A percentile compares a stretch with the other conserved stretches of the same genome.
These are phyloP conservation scores for Phytopythium montanum DNA, from an alignment of 352 stramenopile species.

Conservation along the genomic window DNA sequence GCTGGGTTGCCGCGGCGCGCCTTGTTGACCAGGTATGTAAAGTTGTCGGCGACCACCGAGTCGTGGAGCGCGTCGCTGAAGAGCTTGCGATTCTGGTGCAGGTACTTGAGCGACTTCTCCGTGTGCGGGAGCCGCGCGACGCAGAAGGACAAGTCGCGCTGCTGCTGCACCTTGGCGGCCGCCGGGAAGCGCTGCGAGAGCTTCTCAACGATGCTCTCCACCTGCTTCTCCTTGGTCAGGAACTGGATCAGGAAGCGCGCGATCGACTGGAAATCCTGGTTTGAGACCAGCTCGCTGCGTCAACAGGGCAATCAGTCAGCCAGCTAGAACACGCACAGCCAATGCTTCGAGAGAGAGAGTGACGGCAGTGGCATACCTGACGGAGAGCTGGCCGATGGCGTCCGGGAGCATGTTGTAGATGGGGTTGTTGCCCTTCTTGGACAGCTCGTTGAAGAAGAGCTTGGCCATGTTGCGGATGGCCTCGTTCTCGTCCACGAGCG, in stretches of 20 bases:
- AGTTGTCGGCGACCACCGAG: constrained; percentile 87
- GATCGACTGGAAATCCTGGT: constrained; percentile 91
- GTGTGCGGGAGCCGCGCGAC: constrained; percentile 92
- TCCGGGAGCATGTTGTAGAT: constrained; percentile 99
- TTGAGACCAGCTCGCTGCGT: constrained; percentile 69
- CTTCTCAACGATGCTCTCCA: constrained; percentile 88
- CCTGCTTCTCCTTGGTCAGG: constrained; percentile 95
- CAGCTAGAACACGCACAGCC: constrained; percentile 5
- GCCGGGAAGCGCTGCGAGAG: constrained; percentile 93
- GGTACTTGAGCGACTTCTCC: constrained; percentile 92
- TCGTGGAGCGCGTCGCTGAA: constrained; percentile 93
- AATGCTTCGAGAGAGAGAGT: not conserved
- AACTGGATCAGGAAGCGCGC: constrained; percentile 97
- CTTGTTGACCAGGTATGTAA: constrained; percentile 82
- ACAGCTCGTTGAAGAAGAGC: constrained; percentile 97
- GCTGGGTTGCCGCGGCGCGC: constrained; percentile 35
- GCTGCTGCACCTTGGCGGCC: constrained; percentile 57
- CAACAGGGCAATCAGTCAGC: constrained; percentile 3
- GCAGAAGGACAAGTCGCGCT: constrained; percentile 93
- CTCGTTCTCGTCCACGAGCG: constrained; percentile 91
- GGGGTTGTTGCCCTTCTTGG: constrained; percentile 95
- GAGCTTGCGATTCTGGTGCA: constrained; percentile 87
- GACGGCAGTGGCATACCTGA: constrained; percentile 34
- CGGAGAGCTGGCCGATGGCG: constrained; percentile 92
- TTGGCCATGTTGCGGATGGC: constrained; percentile 92